These are phyloP conservation scores for Sclerotinia minor DNA, from an alignment of 2,329 filamentous ascomycete species.

Conservation along the genomic window DNA sequence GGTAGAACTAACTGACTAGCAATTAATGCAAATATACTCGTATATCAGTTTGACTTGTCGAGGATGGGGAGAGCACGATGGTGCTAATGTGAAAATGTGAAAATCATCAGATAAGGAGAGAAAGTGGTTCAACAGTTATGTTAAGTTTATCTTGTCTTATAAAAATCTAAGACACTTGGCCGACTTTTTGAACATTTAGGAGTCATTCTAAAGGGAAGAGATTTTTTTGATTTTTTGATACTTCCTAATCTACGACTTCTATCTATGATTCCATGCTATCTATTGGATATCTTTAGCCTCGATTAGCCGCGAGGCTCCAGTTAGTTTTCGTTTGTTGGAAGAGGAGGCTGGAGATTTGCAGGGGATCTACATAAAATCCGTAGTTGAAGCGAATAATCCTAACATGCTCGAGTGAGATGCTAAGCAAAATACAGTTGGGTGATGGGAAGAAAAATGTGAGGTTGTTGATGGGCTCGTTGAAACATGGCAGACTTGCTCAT, in stretches of 20 bases:
- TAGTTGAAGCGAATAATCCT: neutral
- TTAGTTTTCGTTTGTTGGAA: neutral
- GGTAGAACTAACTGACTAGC: no score
- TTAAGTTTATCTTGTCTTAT: neutral
- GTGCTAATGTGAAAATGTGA: neutral
- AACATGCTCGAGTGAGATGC: neutral
- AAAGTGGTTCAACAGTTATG: neutral
- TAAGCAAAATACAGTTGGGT: neutral
- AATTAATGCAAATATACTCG: no score
- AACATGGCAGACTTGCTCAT: neutral
- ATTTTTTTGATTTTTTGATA: neutral
- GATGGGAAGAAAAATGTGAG: neutral
- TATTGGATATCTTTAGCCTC: conserved; percentile 15
- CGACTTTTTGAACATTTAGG: neutral
- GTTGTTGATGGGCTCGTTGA: neutral
- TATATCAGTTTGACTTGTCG: neutral
- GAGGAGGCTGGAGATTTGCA: conserved; percentile 19
- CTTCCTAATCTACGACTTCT: no score
- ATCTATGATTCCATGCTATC: neutral
- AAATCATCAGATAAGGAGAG: conserved; percentile 9
- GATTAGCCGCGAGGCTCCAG: conserved; percentile 19
- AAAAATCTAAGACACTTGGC: conserved; percentile 15
- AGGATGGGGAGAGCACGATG: neutral
- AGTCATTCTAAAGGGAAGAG: conserved; percentile 11
- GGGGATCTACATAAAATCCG: conserved; percentile 9